A percentile compares a stretch with the other conserved stretches of the same genome.
These are phyloP conservation scores for Albugo candida DNA, from an alignment of 352 stramenopile genomes.

Conservation along the genomic window DNA sequence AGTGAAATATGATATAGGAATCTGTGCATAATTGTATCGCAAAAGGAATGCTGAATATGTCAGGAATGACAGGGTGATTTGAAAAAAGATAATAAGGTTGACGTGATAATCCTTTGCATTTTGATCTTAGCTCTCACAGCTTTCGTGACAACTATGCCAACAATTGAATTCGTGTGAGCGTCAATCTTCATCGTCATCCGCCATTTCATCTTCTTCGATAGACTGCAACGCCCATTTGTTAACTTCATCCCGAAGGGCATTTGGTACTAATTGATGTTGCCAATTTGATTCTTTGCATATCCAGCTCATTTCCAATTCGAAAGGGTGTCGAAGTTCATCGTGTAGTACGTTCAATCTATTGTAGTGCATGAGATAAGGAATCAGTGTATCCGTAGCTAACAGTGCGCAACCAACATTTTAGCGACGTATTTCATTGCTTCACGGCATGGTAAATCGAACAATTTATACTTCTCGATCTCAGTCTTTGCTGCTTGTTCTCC, in stretches of 20 bases:
- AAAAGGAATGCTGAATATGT: no score
- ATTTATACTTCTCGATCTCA: conserved; percentile 97
- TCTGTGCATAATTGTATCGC: no score
- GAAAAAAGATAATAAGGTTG: no score
- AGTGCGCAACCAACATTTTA: conserved; percentile 78
- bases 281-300: conserved; percentile 89
- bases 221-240: conserved; percentile 71
- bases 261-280: conserved; percentile 88
- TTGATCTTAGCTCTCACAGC: no score
- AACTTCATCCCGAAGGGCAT: conserved; percentile 70
- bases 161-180: conserved; percentile 5
- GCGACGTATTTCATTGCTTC: conserved; percentile 97
- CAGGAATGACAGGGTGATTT: no score
- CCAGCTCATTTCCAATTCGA: conserved; percentile 97
- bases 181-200: conserved; percentile 72
- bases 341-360: conserved; percentile 88
- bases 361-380: conserved; percentile 2
- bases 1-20: no score
- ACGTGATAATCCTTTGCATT: no score
- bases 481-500: conserved; percentile 96
- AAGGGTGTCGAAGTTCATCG: conserved; percentile 94
- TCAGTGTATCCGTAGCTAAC: neutral
- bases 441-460: conserved; percentile 85
- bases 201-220: conserved; percentile 79
- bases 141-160: neutral